A percentile compares a stretch with the other conserved stretches of the same genome.
phyloP scores from a whole-genome alignment of 2,329 filamentous ascomycete species.

The Aspergillus texensis region DNA sequence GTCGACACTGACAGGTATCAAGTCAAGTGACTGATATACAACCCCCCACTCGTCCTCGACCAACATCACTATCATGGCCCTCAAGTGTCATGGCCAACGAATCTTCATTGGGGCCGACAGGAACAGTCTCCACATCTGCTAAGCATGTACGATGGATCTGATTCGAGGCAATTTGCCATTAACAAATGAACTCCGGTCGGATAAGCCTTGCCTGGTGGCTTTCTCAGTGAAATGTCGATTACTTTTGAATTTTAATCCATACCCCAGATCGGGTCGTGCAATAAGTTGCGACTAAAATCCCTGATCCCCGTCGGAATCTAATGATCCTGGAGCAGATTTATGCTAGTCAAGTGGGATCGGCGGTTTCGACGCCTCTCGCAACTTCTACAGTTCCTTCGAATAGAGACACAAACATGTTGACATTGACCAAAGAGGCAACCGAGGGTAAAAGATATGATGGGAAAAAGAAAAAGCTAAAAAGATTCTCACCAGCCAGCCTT shows the following conservation, averaged over 20 bases:
- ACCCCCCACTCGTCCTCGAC: background rate
- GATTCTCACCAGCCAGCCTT: background rate
- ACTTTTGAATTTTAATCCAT: background rate
- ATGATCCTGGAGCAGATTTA: background rate
- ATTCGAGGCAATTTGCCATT: background rate
- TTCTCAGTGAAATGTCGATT: background rate
- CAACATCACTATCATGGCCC: background rate
- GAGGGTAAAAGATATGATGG: background rate
- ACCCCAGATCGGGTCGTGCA: background rate
- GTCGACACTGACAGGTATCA: background rate
- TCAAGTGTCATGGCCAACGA: background rate
- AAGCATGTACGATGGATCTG: background rate
- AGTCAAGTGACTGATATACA: background rate
- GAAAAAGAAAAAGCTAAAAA: background rate
- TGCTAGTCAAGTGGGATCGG: background rate
- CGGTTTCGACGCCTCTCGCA: background rate
- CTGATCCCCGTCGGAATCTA: constrained; percentile 1
- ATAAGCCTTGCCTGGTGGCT: background rate
- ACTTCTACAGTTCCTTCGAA: background rate
- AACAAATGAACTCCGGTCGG: background rate
- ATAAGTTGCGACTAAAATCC: background rate
- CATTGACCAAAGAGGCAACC: background rate
- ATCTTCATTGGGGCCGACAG: background rate
- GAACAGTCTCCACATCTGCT: background rate
- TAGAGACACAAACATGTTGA: background rate